Base-by-base conservation (phyloP, 352 stramenopile genomes). In the Phytophthora colocasiae region DNA sequence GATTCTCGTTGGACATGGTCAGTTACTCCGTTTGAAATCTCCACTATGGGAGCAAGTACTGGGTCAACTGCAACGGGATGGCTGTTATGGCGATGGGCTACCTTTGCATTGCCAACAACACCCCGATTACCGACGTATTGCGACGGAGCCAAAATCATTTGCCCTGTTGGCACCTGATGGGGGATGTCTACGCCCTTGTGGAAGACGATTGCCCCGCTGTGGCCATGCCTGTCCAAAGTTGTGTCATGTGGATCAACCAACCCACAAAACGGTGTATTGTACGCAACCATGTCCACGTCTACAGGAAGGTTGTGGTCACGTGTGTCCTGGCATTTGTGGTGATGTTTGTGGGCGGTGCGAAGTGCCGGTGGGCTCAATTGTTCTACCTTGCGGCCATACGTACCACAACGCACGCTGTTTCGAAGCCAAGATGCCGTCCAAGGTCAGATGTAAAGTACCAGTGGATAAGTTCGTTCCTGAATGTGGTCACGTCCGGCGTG, bases 311-410 rank as follows among this genome's bases (percentile, higher is more conserved):
- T 81, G 70, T 46, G 71, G 75, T 2, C 87, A 96, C 54, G 64
- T 77, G 12, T 96, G 87, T 36, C 59, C 62, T 26, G 77, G 76
- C 39, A 32, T 78, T 38, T 96, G 87, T 59, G 73, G 77, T 6
- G 71, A 96, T 12, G 26, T 66, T 1, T 96, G 85, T 69, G 82
- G 82, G 19, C 52, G 44, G n/a, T 96, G 87, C 48, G 44, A 75
- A 32, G 52, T 73, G 22, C 50, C 44, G 12, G 73, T 92, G 15
- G 66, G 76, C 3, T 63, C 73, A 8, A 75, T 87, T 24, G 8
- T 31, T 11, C 56, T 93, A 12, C 58, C 71, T 11, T 93, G 87
- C 72, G 85, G 85, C 0, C 83, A 96, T 54, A 55, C 64, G 2
- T 74, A 75, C 39, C 26, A 24, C 22, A 77, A 74, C 24, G 63